A percentile compares a stretch with the other conserved stretches of the same genome.
These are phyloP conservation scores for Tanacetum coccineum DNA, from an alignment of 129 eudicot species.

Conservation along the genomic window DNA sequence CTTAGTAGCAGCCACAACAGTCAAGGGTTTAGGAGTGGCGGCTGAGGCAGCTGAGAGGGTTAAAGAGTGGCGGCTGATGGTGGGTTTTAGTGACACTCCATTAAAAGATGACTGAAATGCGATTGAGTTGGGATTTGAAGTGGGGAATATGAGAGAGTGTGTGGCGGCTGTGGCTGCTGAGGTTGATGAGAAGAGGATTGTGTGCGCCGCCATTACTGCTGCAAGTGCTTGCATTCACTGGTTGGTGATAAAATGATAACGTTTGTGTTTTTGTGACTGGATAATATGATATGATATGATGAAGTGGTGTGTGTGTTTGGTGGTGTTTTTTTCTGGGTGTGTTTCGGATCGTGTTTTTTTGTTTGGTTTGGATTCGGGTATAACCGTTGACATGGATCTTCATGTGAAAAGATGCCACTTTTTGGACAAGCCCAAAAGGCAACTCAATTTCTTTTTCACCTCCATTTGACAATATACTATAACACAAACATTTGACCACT, in stretches of 20 bases:
- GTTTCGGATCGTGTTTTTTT: too few species aligned
- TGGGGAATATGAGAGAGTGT: constrained; percentile 32
- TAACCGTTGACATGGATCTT: too few species aligned
- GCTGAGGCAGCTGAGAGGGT: constrained; percentile 40
- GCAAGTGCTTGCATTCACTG: constrained; percentile 59
- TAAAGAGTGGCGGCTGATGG: constrained; percentile 38
- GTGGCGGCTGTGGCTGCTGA: constrained; percentile 13
- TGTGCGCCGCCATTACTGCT: constrained; percentile 79
- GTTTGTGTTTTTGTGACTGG: constrained; percentile 23
- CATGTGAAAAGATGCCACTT: too few species aligned
- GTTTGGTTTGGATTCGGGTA: too few species aligned
- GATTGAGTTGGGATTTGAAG: constrained; percentile 34
- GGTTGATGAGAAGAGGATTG: constrained; percentile 41
- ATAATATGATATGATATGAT: neutral
- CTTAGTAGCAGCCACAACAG: constrained; percentile 76
- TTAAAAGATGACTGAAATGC: constrained; percentile 43
- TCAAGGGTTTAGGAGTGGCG: constrained; percentile 46
- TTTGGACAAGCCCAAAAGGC: too few species aligned
- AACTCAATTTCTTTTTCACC: too few species aligned
- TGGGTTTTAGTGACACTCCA: constrained; percentile 50
- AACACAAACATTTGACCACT: too few species aligned
- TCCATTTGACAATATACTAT: too few species aligned
- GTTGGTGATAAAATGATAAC: constrained; percentile 31
- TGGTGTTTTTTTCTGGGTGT: neutral
- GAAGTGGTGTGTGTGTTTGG: neutral